Conservation (phyloP, 331 rosid species). For the Quercus phellos region DNA sequence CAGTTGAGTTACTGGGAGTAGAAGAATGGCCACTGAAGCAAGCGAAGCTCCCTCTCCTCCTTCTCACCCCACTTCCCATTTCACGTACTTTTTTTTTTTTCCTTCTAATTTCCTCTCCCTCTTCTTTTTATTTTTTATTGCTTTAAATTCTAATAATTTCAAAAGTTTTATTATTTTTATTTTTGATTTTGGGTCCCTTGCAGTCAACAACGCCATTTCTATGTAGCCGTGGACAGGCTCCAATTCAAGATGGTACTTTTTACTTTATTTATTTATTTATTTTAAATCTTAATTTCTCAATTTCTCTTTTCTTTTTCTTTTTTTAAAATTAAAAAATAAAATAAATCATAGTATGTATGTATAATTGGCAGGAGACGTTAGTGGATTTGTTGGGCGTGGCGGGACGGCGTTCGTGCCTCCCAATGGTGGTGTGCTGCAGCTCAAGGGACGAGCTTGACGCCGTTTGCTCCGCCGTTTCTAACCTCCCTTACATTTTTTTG, state of each 20-base stretch:
- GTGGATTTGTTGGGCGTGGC: conserved; percentile 67
- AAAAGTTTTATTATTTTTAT: neutral
- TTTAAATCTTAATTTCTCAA: neutral
- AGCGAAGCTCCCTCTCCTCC: conserved; percentile 55
- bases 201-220: conserved; percentile 80
- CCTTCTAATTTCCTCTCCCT: neutral
- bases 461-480: conserved; percentile 56
- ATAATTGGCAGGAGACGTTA: conserved; percentile 61
- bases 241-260: conserved; percentile 66
- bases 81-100: conserved; percentile 27
- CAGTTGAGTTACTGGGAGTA: neutral
- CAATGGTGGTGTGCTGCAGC: conserved; percentile 75
- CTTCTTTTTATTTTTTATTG: neutral
- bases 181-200: neutral
- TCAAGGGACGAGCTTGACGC: conserved; percentile 86
- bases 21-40: conserved; percentile 47
- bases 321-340: too few species aligned
- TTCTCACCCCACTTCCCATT: conserved; percentile 33
- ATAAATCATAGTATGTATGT: neutral
- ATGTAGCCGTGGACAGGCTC: conserved; percentile 77
- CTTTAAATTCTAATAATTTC: neutral
- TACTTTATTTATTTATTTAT: neutral
- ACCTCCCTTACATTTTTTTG: conserved; percentile 61
- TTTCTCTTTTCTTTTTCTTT: neutral
- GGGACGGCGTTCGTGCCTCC: conserved; percentile 63